Percentiles rank a stretch among this genome's conserved stretches.
These are phyloP conservation scores for Linum usitatissimum DNA, from an alignment of 345 rosid species.

Conservation along the genomic window DNA sequence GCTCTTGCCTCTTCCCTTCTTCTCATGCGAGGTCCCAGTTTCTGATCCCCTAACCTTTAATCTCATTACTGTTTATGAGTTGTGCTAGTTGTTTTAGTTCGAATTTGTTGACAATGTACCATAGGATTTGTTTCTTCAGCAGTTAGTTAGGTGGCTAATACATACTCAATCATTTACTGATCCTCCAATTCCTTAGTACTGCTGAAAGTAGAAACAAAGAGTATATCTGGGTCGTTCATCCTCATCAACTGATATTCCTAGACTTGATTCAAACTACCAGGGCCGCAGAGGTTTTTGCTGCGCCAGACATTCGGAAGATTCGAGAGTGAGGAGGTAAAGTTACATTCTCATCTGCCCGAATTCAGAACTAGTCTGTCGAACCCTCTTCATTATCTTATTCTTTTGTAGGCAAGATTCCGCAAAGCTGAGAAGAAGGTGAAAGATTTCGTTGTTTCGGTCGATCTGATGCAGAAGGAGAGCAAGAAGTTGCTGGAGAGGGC, in stretches of 20 bases:
- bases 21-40: slow-evolving; percentile 54
- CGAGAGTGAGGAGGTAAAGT: slow-evolving; percentile 81
- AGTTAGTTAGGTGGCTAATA: background rate
- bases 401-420: slow-evolving; percentile 52
- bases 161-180: background rate
- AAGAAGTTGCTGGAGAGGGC: slow-evolving; percentile 79
- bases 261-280: slow-evolving; percentile 25
- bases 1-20: slow-evolving; percentile 53
- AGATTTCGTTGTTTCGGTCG: slow-evolving; percentile 61
- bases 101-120: background rate
- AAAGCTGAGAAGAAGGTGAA: slow-evolving; percentile 75
- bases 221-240: background rate
- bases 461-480: slow-evolving; percentile 78
- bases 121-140: background rate
- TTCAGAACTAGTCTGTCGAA: background rate
- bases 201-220: background rate
- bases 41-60: background rate
- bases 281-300: slow-evolving; percentile 75
- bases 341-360: background rate
- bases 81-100: no score
- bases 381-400: slow-evolving; percentile 1
- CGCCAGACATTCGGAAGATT: slow-evolving; percentile 73
- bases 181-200: background rate
- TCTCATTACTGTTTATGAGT: background rate
- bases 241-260: no score